phyloP scores from a whole-genome alignment of 352 stramenopile species.

The Paralagenidium karlingii region DNA sequence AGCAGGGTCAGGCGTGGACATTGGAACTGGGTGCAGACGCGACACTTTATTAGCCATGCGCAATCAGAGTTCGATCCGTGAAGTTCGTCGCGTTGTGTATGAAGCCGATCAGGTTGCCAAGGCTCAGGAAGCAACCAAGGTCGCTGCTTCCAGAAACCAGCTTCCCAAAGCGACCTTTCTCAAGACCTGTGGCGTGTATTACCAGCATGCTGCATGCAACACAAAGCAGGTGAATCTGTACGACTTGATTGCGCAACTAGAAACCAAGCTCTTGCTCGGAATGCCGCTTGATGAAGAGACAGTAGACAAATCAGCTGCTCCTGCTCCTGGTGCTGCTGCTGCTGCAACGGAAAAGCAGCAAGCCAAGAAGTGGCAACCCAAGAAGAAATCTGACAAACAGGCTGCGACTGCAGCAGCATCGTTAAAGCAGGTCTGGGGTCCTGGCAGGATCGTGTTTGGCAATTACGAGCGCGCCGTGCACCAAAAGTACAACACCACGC shows the following conservation, averaged over 20 bases:
- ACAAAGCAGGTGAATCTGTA: neutral
- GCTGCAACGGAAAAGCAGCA: too few relatives aligned
- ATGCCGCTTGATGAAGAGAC: neutral
- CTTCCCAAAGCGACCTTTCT: too few relatives aligned
- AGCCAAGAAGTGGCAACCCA: neutral
- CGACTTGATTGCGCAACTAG: neutral
- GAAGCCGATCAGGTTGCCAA: too few relatives aligned
- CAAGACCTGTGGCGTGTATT: too few relatives aligned
- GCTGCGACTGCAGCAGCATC: too few relatives aligned
- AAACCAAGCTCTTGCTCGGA: neutral
- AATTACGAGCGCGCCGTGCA: slow-evolving; percentile 45
- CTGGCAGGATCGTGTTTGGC: slow-evolving; percentile 57
- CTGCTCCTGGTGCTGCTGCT: too few relatives aligned
- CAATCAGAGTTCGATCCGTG: slow-evolving; percentile 35
- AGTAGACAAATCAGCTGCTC: neutral
- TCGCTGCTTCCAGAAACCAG: too few relatives aligned
- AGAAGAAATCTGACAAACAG: too few relatives aligned
- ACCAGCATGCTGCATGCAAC: neutral
- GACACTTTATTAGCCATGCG: too few relatives aligned
- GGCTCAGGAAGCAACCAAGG: too few relatives aligned
- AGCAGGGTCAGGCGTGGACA: neutral
- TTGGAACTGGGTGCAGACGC: too few relatives aligned
- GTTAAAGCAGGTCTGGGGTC: too few relatives aligned
- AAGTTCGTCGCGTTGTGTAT: slow-evolving; percentile 52
- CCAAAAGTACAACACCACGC: slow-evolving; percentile 63